Evolutionary conservation across 352 stramenopile species (phyloP).

Genomic region (Phytopythium litorale): DNA sequence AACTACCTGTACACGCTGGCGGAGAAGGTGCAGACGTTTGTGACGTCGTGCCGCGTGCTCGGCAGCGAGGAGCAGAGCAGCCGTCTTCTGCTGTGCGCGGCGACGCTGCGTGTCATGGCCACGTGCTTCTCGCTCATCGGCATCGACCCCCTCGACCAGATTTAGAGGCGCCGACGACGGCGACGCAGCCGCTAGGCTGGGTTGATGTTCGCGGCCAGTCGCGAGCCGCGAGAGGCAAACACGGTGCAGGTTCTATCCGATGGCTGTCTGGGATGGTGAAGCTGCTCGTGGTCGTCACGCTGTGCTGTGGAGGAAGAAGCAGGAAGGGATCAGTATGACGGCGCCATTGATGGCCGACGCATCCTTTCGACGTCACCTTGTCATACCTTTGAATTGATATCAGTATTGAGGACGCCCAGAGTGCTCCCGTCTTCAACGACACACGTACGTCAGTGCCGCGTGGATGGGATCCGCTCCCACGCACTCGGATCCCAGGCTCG

Average conservation of each 20-base stretch:
- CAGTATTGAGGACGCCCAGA: background rate
- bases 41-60: constrained; percentile 97
- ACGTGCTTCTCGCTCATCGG: constrained; percentile 92
- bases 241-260: background rate
- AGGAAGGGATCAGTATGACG: too few species aligned
- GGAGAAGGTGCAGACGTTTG: constrained; percentile 97
- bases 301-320: too few species aligned
- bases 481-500: too few species aligned
- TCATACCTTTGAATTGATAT: background rate
- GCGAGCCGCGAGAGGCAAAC: background rate
- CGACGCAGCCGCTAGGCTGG: background rate
- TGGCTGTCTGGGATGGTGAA: background rate
- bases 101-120: constrained; percentile 94
- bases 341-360: background rate
- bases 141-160: constrained; percentile 92
- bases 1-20: constrained; percentile 97
- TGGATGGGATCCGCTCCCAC: background rate
- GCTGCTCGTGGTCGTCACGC: too few species aligned
- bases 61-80: constrained; percentile 93
- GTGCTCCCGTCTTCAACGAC: background rate
- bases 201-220: background rate
- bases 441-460: background rate
- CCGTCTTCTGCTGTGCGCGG: constrained; percentile 95
- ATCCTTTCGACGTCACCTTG: background rate
- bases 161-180: constrained; percentile 47